These are phyloP conservation scores for Xylaria sp. DNA, from an alignment of 2,329 filamentous ascomycete genomes.

Conservation along the genomic window DNA sequence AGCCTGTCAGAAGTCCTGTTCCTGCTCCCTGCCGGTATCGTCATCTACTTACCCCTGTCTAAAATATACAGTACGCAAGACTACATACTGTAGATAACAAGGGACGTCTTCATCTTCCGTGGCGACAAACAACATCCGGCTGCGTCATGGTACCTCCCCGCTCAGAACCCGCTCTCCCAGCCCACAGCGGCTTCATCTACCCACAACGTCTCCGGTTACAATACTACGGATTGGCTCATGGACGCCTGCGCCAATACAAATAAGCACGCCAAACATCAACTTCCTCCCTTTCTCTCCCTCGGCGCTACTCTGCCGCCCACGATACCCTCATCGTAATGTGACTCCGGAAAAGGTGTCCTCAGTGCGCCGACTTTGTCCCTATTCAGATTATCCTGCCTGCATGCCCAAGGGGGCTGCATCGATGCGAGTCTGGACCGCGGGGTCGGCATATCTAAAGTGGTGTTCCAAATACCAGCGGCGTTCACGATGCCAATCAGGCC, in stretches of 20 bases:
- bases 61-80: too few species aligned
- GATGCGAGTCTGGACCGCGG: conserved; percentile 37
- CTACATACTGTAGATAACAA: not conserved
- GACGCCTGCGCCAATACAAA: not conserved
- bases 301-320: conserved; percentile 4
- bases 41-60: conserved; percentile 11
- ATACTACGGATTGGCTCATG: not conserved
- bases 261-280: not conserved
- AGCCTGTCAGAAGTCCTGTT: conserved; percentile 3
- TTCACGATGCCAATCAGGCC: conserved; percentile 42
- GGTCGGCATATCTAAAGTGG: conserved; percentile 33
- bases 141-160: conserved; percentile 3
- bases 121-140: conserved; percentile 7
- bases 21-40: conserved; percentile 2
- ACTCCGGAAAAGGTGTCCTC: conserved; percentile 7
- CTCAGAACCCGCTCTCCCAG: not conserved
- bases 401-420: conserved; percentile 36
- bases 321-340: conserved; percentile 6
- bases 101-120: conserved; percentile 5
- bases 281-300: not conserved
- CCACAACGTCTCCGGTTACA: not conserved
- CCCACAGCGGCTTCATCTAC: not conserved
- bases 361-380: conserved; percentile 16
- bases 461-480: conserved; percentile 35
- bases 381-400: conserved; percentile 29